These are phyloP conservation scores for Melocanna baccifera DNA, from an alignment of 176 grass and related monocot species.

Conservation along the genomic window DNA sequence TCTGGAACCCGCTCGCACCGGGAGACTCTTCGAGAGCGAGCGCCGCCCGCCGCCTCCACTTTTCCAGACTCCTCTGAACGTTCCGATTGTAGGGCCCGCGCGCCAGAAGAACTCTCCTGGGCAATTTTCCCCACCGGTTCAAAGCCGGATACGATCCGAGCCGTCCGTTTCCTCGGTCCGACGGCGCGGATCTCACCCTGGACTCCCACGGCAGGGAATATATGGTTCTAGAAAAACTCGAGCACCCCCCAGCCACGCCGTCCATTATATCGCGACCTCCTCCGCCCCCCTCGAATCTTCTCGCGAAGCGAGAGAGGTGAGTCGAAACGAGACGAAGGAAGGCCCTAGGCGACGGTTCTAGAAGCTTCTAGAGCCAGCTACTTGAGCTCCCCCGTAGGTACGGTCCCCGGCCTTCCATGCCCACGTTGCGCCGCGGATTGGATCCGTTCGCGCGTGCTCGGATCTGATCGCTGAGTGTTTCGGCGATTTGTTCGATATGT, in stretches of 20 bases:
- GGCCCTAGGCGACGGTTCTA: neutral
- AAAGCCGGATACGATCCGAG: neutral
- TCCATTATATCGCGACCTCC: neutral
- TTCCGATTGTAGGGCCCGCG: neutral
- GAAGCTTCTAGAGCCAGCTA: neutral
- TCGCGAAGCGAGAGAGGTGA: neutral
- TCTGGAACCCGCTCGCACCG: neutral
- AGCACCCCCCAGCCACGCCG: neutral
- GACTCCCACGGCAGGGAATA: neutral
- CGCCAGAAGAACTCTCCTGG: neutral
- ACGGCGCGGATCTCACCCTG: neutral
- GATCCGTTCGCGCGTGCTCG: neutral
- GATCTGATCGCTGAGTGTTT: neutral
- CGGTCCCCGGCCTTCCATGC: neutral
- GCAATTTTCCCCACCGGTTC: neutral
- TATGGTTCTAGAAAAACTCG: constrained; percentile 60
- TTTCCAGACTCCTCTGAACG: neutral
- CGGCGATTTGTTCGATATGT: neutral
- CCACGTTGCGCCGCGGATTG: neutral
- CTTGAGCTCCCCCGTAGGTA: constrained; percentile 20
- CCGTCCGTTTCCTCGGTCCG: neutral
- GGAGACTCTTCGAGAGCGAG: no score
- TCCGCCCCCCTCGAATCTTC: neutral
- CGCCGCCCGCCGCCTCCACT: neutral
- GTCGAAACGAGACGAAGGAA: neutral